Evolutionary conservation across 768 basidiomycete genomes (phyloP), one percentile per base, ranked within the genome.

Genomic region (Trametes cinnabarina): DNA sequence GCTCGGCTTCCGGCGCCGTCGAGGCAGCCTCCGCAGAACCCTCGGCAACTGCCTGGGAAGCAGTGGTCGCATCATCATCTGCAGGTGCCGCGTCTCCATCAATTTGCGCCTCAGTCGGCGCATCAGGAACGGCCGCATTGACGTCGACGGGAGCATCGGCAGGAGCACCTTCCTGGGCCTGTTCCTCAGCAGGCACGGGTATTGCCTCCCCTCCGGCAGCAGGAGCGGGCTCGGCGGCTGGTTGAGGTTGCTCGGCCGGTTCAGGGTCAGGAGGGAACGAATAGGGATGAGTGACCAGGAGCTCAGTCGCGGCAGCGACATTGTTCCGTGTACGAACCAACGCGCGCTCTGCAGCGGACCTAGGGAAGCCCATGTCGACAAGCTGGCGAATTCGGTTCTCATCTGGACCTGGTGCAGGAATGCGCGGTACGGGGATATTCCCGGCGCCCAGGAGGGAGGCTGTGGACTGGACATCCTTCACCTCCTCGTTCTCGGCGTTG

Each of bases 301-400:
- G 76, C 63, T 98, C 95, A 0, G 96, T 88, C 4, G 97, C 97
- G 4, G 89, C 85, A 42, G 80, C 86, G 66, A 97, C 79, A 66
- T 97, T 94, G 72, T 98, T 98, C 61, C 88, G 84, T 4, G 88
- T 86, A 11, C 95, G 90, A 19, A 80, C 72, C 37, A 99, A 77
- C 4, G 96, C 96, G 51, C 87, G 82, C 67, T 91, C 90, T 2
- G 87, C 92, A 12, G 92, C 91, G 40, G 84, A 81, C n/a, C 94
- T 85, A 34, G 89, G 85, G 77, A 98, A 99, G 44, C 97, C 97
- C 97, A 99, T 98, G 66, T 98, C 97, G 10, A 84, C 87, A 53
- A 98, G 78, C 65, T 93, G 89, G 49, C 83, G 82, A 51, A 98
- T 84, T 34, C 88, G 83, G 44, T 78, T 79, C 69, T 94, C 92